phyloP scores from a whole-genome alignment of 345 rosid genomes.

The Dimocarpus longan region DNA sequence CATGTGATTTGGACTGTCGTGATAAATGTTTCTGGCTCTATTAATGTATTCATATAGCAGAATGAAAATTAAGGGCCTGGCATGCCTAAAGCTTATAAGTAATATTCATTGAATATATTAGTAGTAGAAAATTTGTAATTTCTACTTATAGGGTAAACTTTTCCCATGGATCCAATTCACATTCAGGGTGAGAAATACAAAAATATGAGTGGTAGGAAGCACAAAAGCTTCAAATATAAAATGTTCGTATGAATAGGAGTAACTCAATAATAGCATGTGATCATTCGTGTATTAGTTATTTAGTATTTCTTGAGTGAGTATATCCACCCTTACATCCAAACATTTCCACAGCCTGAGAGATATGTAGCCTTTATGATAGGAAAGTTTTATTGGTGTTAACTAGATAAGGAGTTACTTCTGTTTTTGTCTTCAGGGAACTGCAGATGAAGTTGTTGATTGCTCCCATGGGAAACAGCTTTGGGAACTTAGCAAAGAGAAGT shows the following conservation, averaged over 20 bases:
- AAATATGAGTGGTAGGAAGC: background rate
- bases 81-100: background rate
- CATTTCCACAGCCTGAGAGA: background rate
- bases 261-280: background rate
- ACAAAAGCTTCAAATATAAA: background rate
- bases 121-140: background rate
- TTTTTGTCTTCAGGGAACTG: conserved; percentile 60
- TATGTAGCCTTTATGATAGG: background rate
- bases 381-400: conserved; percentile 8
- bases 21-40: background rate
- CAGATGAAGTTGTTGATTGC: conserved; percentile 89
- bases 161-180: background rate
- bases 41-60: conserved; percentile 2
- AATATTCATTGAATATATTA: background rate
- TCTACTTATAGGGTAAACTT: background rate
- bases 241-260: background rate
- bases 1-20: background rate
- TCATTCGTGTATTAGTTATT: background rate
- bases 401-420: conserved; percentile 12
- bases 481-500: conserved; percentile 81
- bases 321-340: background rate
- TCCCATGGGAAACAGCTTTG: conserved; percentile 84
- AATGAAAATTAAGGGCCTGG: background rate
- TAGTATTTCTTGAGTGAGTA: background rate
- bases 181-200: background rate